Evolutionary conservation across 495 filamentous ascomycete species (phyloP), one percentile per base, ranked within the genome.

Genomic region (Copromyces sp.): DNA sequence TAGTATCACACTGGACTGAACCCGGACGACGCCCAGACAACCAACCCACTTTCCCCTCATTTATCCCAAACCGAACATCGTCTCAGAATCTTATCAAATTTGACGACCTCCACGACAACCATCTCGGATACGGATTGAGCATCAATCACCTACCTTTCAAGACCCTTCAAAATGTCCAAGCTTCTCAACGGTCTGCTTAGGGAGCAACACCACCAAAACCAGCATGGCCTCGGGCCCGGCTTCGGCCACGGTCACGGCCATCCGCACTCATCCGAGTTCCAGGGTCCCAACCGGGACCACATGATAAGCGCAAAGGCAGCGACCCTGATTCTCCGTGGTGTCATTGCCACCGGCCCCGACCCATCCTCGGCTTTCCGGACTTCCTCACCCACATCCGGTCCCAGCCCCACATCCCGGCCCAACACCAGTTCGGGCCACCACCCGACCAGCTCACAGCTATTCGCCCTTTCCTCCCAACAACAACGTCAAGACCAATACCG

Each of bases 341-440:
- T 75, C 24, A 72, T 74, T 45, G 68, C 72, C 68, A 73, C 69
- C n/a, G 68, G 59, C 42, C 68, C 70, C 4, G 42, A 70, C 40
- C 32, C 35, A 16, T 70, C 70, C 44, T 70, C 71, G 44, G 40
- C 70, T 69, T 42, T 74, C 78, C 72, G 75, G 78, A 77, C 71
- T 81, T 41, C 77, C 29, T 69, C 72, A 82, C 29, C 29, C 29
- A 61, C 53, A 29, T 61, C 53, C 14, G 53, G 53, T 16, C 20
- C 80, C 77, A 17, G 77, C 74, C 24, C 75, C 47, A 14, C 81
- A 74, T 41, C 81, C 72, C 29, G 78, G 74, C 61, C 81, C 71
- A 3, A 80, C 75, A 24, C 76, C 39, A 35, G 53, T 61, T 61
- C 53, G 4, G 53, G 29, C 29, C 53, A 61, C 53, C 29, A 29